These are phyloP conservation scores for Arachis stenosperma DNA, from an alignment of 306 rosid species.

Conservation along the genomic window DNA sequence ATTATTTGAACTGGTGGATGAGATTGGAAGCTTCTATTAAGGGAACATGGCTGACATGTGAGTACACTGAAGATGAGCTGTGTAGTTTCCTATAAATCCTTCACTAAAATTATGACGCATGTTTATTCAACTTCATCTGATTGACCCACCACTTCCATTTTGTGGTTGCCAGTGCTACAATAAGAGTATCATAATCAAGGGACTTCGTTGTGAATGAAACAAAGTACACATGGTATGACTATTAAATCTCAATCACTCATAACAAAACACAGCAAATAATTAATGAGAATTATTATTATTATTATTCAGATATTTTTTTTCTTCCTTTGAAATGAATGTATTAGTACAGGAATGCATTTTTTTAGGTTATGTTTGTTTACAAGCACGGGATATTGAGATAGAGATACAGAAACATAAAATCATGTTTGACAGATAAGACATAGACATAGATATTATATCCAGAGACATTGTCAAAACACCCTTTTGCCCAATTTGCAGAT, in stretches of 20 bases:
- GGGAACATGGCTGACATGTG: constrained; percentile 30
- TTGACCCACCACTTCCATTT: neutral
- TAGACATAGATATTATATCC: too few relatives aligned
- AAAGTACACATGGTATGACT: neutral
- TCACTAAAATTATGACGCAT: neutral
- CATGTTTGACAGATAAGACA: too few relatives aligned
- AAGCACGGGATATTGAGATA: too few relatives aligned
- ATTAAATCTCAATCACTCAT: constrained; percentile 1
- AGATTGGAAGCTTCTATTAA: constrained; percentile 7
- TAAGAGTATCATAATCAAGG: constrained; percentile 1
- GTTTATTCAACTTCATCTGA: neutral
- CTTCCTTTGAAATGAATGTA: neutral
- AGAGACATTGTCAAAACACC: constrained; percentile 30
- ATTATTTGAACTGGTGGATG: constrained; percentile 25
- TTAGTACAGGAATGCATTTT: too few relatives aligned
- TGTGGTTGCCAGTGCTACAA: neutral
- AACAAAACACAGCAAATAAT: neutral
- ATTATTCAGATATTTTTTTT: neutral
- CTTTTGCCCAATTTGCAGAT: constrained; percentile 63
- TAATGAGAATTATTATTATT: neutral
- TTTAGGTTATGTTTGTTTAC: too few relatives aligned
- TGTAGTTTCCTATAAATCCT: constrained; percentile 1
- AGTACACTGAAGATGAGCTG: constrained; percentile 36
- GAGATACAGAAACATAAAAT: too few relatives aligned
- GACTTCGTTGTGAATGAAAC: constrained; percentile 7